phyloP scores from a whole-genome alignment of 495 filamentous ascomycete genomes.

The Sordaria brevicollis region DNA sequence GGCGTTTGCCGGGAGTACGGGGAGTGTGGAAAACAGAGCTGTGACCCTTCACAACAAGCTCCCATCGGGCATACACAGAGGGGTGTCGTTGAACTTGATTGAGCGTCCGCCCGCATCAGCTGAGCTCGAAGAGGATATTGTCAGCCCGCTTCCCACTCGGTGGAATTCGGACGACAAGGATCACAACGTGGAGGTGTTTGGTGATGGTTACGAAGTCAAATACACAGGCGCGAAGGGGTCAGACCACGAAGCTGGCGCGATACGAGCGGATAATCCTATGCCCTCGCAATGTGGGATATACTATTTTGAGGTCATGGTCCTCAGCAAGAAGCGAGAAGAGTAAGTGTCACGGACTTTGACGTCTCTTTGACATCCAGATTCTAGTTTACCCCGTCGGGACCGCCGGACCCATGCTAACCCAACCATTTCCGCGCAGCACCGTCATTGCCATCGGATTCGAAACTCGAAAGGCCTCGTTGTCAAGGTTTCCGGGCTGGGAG shows the following conservation, averaged over 20 bases:
- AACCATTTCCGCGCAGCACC: conserved; percentile 32
- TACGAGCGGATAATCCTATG: conserved; percentile 83
- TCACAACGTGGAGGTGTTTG: conserved; percentile 58
- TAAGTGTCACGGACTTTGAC: conserved; percentile 34
- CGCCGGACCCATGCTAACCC: not conserved
- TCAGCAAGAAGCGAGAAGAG: conserved; percentile 81
- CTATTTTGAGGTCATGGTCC: conserved; percentile 89
- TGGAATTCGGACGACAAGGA: conserved; percentile 78
- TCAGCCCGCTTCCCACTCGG: conserved; percentile 63
- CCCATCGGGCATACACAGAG: conserved; percentile 52
- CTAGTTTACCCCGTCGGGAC: not conserved
- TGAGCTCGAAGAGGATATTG: conserved; percentile 38
- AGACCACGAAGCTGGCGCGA: conserved; percentile 73
- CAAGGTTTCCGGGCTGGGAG: conserved; percentile 88
- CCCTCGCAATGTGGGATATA: conserved; percentile 88
- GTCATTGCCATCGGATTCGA: conserved; percentile 89
- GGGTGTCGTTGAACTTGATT: conserved; percentile 17
- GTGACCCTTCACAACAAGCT: conserved; percentile 31
- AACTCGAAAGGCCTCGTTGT: conserved; percentile 59
- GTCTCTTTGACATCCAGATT: not conserved
- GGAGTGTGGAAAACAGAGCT: not conserved
- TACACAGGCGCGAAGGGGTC: conserved; percentile 39
- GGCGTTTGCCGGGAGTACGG: not conserved
- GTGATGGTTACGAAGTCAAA: conserved; percentile 69
- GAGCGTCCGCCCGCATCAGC: not conserved